These are phyloP conservation scores for Anethum foeniculum DNA, from an alignment of 140 eudicot genomes.

Conservation along the genomic window DNA sequence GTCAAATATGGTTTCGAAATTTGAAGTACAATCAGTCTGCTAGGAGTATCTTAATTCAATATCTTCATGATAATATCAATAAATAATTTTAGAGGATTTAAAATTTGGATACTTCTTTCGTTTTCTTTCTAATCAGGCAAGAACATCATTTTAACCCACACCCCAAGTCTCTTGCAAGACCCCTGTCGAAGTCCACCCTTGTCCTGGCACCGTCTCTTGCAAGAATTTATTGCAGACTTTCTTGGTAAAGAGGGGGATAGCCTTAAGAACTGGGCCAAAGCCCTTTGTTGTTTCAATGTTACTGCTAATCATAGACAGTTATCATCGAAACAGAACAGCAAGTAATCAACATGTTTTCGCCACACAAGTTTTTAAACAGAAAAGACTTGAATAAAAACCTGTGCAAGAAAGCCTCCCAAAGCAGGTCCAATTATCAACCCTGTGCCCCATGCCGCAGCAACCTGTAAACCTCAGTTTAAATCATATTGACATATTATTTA, in stretches of 20 bases:
- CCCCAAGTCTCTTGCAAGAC: background rate
- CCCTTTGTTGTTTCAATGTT: background rate
- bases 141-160: background rate
- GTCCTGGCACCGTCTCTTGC: background rate
- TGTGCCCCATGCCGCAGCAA: constrained; percentile 78
- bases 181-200: too few species aligned
- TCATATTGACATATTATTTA: background rate
- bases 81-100: background rate
- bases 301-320: background rate
- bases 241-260: background rate
- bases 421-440: constrained; percentile 84
- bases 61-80: background rate
- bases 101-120: background rate
- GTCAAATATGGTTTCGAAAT: background rate
- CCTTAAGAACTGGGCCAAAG: background rate
- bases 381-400: constrained; percentile 34
- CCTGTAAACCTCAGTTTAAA: constrained; percentile 25
- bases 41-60: background rate
- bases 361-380: background rate
- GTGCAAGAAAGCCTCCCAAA: constrained; percentile 89
- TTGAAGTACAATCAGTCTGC: background rate
- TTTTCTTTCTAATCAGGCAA: background rate
- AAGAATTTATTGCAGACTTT: background rate
- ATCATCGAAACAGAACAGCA: background rate
- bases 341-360: background rate